Conservation (phyloP, 495 filamentous ascomycete species). For the Clohesyomyces aquaticus region DNA sequence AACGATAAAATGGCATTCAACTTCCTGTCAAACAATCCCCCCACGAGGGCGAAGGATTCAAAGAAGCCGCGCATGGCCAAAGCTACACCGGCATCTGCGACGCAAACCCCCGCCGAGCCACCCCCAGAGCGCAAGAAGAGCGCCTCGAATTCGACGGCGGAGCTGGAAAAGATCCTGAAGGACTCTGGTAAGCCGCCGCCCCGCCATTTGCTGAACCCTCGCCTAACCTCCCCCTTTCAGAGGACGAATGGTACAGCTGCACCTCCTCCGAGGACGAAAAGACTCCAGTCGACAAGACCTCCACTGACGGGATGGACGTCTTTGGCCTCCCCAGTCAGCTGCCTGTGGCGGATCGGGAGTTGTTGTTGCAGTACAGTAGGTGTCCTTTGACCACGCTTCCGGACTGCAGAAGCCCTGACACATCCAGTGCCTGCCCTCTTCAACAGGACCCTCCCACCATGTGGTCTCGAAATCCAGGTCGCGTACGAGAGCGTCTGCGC, state of each 20-base stretch:
- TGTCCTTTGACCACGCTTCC: neutral
- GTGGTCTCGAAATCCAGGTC: constrained; percentile 22
- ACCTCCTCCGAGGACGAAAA: neutral
- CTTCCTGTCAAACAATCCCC: no score
- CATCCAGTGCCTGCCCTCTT: constrained; percentile 33
- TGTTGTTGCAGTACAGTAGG: neutral
- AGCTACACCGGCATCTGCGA: neutral
- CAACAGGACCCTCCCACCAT: constrained; percentile 26
- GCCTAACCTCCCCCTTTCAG: neutral
- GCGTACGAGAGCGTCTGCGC: constrained; percentile 31
- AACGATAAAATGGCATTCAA: no score
- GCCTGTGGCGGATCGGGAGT: neutral
- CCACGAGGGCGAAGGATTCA: no score
- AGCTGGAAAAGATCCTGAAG: neutral
- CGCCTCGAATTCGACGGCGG: neutral
- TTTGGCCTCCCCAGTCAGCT: no score
- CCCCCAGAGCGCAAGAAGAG: neutral
- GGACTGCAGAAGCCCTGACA: neutral
- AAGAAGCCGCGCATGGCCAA: neutral
- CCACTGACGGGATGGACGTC: no score
- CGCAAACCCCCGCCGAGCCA: neutral
- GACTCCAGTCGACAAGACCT: neutral
- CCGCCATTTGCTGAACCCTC: no score
- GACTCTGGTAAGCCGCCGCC: neutral
- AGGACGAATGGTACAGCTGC: neutral